phyloP scores from a whole-genome alignment of 306 rosid genomes.

The Castanospermum australe region DNA sequence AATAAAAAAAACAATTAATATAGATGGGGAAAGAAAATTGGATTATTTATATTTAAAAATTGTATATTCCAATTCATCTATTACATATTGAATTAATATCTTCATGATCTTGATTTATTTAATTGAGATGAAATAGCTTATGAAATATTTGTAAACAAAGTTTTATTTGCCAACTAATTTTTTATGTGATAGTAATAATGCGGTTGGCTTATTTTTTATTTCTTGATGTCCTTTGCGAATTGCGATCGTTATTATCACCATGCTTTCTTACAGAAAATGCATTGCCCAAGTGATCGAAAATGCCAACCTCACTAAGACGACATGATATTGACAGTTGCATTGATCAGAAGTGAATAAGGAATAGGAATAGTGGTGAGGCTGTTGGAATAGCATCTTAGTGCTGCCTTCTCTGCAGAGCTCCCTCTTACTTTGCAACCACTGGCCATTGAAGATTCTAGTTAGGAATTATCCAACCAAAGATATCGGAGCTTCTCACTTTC shows the following conservation, averaged over 20 bases:
- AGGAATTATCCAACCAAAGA: neutral
- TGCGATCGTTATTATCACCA: neutral
- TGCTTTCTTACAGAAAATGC: neutral
- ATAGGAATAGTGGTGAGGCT: conserved; percentile 1
- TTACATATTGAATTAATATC: too few species aligned
- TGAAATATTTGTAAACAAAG: neutral
- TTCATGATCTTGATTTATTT: too few species aligned
- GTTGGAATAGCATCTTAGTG: conserved; percentile 10
- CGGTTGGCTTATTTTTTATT: neutral
- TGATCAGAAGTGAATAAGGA: neutral
- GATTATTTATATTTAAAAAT: too few species aligned
- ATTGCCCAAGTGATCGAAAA: neutral
- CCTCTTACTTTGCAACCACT: neutral
- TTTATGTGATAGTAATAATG: too few species aligned
- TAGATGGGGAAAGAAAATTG: too few species aligned
- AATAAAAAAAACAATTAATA: too few species aligned
- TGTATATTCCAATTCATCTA: too few species aligned
- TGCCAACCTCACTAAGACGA: neutral
- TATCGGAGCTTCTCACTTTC: neutral
- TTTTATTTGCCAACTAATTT: too few species aligned
- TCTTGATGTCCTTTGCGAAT: neutral
- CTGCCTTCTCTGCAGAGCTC: neutral
- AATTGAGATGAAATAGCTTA: too few species aligned
- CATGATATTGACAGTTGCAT: conserved; percentile 16
- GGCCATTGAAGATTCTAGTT: neutral